Evolutionary conservation across 2,329 filamentous ascomycete genomes (phyloP).

Genomic region (Neurospora sp.): DNA sequence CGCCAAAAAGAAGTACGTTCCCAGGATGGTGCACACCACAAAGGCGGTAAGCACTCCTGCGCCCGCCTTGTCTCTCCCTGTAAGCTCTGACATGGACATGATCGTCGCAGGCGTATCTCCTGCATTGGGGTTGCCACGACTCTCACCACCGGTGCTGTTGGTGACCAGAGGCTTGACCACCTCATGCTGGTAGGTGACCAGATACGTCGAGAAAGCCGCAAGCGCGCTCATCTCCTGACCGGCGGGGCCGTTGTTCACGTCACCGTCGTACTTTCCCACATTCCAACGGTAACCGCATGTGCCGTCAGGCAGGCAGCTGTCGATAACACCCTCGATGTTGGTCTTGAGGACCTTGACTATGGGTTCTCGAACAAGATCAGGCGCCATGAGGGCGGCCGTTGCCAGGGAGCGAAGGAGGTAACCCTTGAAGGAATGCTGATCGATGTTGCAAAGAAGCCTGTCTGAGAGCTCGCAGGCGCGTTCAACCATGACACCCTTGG

Average conservation of each 20-base stretch:
- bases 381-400: constrained; percentile 37
- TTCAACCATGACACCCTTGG: constrained; percentile 31
- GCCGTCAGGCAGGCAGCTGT: constrained; percentile 34
- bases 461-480: constrained; percentile 42
- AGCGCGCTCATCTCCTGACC: constrained; percentile 44
- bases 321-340: constrained; percentile 37
- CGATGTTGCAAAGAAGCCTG: constrained; percentile 41
- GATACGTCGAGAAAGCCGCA: constrained; percentile 34
- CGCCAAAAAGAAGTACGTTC: constrained; percentile 28
- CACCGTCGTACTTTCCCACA: constrained; percentile 33
- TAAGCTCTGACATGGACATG: constrained; percentile 10
- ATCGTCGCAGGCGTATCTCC: constrained; percentile 11
- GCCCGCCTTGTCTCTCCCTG: constrained; percentile 28
- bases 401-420: constrained; percentile 42
- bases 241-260: constrained; percentile 38
- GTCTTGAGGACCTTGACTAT: constrained; percentile 35
- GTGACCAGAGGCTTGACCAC: constrained; percentile 22
- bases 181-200: constrained; percentile 23
- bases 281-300: constrained; percentile 43
- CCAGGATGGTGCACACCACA: constrained; percentile 23
- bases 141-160: constrained; percentile 34
- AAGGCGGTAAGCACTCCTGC: constrained; percentile 31
- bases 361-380: constrained; percentile 27
- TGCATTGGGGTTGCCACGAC: constrained; percentile 22
- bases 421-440: constrained; percentile 50